Conservation (phyloP, 2,329 filamentous ascomycete species). For the Penicillium sp. region DNA sequence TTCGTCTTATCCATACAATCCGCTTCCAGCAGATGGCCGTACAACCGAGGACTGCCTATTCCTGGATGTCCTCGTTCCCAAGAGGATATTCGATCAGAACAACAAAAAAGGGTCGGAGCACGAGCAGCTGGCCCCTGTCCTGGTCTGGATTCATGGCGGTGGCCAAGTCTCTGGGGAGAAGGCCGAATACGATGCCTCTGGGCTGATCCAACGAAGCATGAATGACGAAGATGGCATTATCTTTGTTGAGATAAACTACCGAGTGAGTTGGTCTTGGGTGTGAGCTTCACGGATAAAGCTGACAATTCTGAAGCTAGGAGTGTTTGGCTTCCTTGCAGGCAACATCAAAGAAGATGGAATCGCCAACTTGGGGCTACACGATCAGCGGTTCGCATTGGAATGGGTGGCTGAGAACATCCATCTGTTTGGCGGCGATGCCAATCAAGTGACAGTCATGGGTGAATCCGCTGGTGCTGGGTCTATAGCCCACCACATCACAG, state of each 20-base stretch:
- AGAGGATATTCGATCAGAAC: background rate
- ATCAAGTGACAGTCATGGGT: background rate
- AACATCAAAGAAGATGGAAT: background rate
- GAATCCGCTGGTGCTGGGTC: background rate
- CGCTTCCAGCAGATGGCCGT: background rate
- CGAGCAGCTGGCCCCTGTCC: background rate
- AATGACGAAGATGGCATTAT: background rate
- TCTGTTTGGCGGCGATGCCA: slow-evolving; percentile 11
- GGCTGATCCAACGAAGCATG: background rate
- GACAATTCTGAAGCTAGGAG: background rate
- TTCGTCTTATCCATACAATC: background rate
- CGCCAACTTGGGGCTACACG: slow-evolving; percentile 7
- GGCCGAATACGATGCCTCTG: background rate
- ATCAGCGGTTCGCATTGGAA: slow-evolving; percentile 13
- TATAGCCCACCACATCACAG: background rate
- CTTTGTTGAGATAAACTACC: background rate
- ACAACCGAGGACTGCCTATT: background rate
- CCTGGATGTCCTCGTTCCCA: background rate
- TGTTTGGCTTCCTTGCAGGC: background rate
- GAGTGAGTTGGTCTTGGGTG: background rate
- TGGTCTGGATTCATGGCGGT: slow-evolving; percentile 1
- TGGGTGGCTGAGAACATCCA: slow-evolving; percentile 12
- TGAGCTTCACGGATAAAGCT: background rate
- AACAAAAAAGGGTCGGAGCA: too few species aligned
- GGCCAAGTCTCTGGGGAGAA: background rate